Percentiles rank a stretch among this genome's conserved stretches.
These are phyloP conservation scores for Funneliformis geosporum DNA, from an alignment of 192 early-diverging fungal genomes.

Conservation along the genomic window DNA sequence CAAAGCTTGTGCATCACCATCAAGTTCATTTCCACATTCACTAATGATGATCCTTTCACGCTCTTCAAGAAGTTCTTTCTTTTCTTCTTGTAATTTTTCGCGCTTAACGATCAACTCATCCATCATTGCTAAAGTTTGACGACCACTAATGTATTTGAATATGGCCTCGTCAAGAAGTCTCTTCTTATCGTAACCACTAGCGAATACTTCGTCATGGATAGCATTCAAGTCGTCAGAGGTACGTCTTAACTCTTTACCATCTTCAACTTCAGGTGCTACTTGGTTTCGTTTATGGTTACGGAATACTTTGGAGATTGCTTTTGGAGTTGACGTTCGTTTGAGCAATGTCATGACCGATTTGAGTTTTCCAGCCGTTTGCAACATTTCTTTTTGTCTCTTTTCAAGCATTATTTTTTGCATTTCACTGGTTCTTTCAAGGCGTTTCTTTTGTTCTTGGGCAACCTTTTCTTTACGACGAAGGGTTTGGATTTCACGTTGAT, in stretches of 20 bases:
- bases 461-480: conserved; percentile 58
- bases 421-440: conserved; percentile 56
- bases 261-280: conserved; percentile 14
- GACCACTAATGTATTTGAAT: conserved; percentile 55
- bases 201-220: conserved; percentile 34
- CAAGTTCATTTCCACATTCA: conserved; percentile 33
- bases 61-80: conserved; percentile 51
- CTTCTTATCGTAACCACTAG: conserved; percentile 49
- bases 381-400: conserved; percentile 57
- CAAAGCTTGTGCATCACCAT: conserved; percentile 47
- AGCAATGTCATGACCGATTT: conserved; percentile 52
- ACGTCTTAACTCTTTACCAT: conserved; percentile 27
- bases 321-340: conserved; percentile 52
- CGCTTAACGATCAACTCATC: conserved; percentile 57
- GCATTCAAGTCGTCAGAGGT: conserved; percentile 18
- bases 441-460: conserved; percentile 51
- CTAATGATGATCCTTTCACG: conserved; percentile 45
- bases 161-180: conserved; percentile 56
- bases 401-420: conserved; percentile 60
- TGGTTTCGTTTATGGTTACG: conserved; percentile 31
- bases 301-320: conserved; percentile 44
- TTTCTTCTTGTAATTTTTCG: conserved; percentile 47
- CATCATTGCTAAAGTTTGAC: conserved; percentile 52
- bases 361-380: conserved; percentile 39
- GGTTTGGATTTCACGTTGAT: conserved; percentile 60